Percentiles rank a stretch among this genome's conserved stretches.
These are phyloP conservation scores for Erodium moschatum DNA, from an alignment of 441 rosid genomes.

Conservation along the genomic window DNA sequence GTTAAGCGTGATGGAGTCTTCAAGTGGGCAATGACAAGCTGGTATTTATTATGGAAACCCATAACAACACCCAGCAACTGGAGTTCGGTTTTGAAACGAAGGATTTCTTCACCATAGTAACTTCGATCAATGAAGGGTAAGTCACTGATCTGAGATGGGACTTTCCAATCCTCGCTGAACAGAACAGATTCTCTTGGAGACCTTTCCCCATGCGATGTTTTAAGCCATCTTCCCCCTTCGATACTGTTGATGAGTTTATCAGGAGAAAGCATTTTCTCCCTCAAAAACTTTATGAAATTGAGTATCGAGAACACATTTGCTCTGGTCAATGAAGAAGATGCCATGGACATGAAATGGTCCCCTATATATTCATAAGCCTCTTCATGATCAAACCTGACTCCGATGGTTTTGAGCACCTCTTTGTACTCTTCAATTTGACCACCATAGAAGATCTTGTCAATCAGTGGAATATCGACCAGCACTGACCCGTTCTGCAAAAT, in stretches of 20 bases:
- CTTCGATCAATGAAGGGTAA: constrained; percentile 42
- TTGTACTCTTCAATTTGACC: constrained; percentile 25
- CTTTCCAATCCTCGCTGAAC: constrained; percentile 38
- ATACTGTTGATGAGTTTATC: constrained; percentile 34
- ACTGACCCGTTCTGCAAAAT: constrained; percentile 41
- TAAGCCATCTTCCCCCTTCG: constrained; percentile 36
- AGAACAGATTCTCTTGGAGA: constrained; percentile 49
- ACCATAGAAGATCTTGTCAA: constrained; percentile 50
- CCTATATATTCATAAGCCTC: constrained; percentile 51
- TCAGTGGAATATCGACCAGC: constrained; percentile 58
- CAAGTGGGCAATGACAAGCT: constrained; percentile 32
- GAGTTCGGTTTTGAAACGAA: constrained; percentile 37
- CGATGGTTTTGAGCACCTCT: constrained; percentile 42
- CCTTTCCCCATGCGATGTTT: constrained; percentile 31
- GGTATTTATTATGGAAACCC: constrained; percentile 25
- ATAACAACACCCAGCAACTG: constrained; percentile 44
- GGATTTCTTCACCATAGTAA: constrained; percentile 35
- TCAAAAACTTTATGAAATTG: constrained; percentile 43
- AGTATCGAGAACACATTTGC: constrained; percentile 39
- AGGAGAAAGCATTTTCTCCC: constrained; percentile 30
- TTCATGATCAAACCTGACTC: constrained; percentile 45
- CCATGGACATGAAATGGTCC: constrained; percentile 41
- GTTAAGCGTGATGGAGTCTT: constrained; percentile 22
- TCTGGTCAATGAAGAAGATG: constrained; percentile 29
- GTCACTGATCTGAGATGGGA: constrained; percentile 41